Evolutionary conservation across 495 filamentous ascomycete species (phyloP), one percentile per base, ranked within the genome.

Genomic region (Stereocaulon alpinum): DNA sequence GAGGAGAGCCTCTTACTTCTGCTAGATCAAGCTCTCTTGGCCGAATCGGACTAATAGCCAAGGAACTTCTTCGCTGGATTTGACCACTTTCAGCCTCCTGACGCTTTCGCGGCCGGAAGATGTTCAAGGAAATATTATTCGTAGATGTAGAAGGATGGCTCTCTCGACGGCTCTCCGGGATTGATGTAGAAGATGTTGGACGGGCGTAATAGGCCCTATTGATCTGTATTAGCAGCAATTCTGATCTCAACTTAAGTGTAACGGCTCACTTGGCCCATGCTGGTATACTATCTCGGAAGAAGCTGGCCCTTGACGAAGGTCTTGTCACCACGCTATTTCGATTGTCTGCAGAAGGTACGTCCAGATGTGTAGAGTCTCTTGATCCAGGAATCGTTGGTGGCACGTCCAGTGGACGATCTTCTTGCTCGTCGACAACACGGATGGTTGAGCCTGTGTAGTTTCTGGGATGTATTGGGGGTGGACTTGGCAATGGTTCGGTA

Each of bases 251-350:
- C 20, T 17, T 40, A 9, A 49, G 34, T 52, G 24, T 32, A 47
- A 58, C 29, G 22, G n/a, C 69, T 56, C 72, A 78, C 74, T 72
- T 76, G 55, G 83, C 83, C 84, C 84, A 87, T 40, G 77, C 70
- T n/a, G 84, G 84, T 51, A 89, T 80, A 32, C 80, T 74, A 57
- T 70, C 73, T 0, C 71, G 53, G 40, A 81, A 76, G 40, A 86
- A 75, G 55, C 80, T 85, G 62, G 62, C 67, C 63, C 71, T 79
- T 9, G 76, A 73, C 32, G 67, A 71, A 6, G 76, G 77, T 27
- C 73, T 72, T 11, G 73, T 71, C 34, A 68, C 64, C 22, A 67
- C 61, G 58, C 73, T 74, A 37, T 69, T 60, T 29, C 63, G 56
- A 60, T 74, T 74, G 61, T 69, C 74, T 56, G 71, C 67, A 66